Evolutionary conservation across 495 filamentous ascomycete genomes (phyloP), one percentile per base, ranked within the genome.

Genomic region (Penicillium waksmanii): DNA sequence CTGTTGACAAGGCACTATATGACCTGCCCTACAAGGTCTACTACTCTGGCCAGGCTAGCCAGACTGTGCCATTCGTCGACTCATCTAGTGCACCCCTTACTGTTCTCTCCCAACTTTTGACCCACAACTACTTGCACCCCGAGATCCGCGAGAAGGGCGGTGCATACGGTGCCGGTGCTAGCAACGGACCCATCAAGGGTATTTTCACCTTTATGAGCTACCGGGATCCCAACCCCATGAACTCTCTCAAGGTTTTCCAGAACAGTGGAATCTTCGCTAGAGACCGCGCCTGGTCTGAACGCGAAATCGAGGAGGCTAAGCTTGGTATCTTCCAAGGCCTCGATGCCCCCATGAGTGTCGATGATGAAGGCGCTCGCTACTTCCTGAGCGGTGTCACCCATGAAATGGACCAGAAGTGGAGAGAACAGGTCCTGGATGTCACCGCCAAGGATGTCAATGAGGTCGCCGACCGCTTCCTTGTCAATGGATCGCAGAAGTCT

Each of bases 131-230:
- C 66, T 82, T 98, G 11, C 95, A 98, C 71, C 96, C 96, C 66
- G 96, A 98, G 69, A 97, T 98, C 57, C 89, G 95, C 33, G 95
- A 98, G 74, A 98, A 98, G 73, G 95, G 95, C 9, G 95, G 95
- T 43, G 95, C 95, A 10, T 98, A 98, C 65, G 95, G 95, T 57
- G 94, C 92, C 17, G 91, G 92, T 15, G 93, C 96, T 12, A 96
- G 91, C 74, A 85, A 89, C 47, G 84, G 86, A 10, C 86, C 87
- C 3, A 68, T 96, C 3, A 88, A 89, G 62, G 95, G 95, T 18
- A 66, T 95, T 2, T 97, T 98, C 65, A 92, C 92, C 38, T 94
- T 96, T 76, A 96, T 94, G 76, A 94, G 89, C 58, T 98, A 98
- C 77, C 87, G 95, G 15, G 95, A 98, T 73, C 95, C 96, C n/a